Conservation (phyloP, 108 stramenopile species). For the Aurantiochytrium sp. region DNA sequence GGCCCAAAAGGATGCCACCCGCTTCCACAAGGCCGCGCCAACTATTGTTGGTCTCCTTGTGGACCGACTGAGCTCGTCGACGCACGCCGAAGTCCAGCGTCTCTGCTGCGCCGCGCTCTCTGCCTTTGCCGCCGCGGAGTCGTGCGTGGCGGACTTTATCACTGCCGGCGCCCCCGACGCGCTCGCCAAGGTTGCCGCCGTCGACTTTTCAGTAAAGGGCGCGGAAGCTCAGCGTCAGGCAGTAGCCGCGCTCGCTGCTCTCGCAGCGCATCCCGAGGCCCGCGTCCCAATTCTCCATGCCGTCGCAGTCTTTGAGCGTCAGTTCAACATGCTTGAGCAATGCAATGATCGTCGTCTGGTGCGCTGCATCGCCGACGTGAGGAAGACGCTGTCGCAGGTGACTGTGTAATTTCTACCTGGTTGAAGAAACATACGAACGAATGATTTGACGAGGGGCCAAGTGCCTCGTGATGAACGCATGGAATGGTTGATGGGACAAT, state of each 20-base stretch:
- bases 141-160: neutral
- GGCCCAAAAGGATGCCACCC: neutral
- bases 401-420: too few relatives aligned
- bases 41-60: neutral
- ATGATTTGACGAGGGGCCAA: too few relatives aligned
- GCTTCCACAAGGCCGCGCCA: neutral
- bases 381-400: too few relatives aligned
- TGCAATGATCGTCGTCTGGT: neutral
- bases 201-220: neutral
- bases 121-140: neutral
- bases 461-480: too few relatives aligned
- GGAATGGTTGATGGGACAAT: too few relatives aligned
- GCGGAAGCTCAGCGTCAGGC: neutral
- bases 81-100: neutral
- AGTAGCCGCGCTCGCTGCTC: neutral
- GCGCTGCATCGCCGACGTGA: neutral
- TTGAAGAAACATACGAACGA: too few relatives aligned
- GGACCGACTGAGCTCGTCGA: neutral
- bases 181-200: neutral
- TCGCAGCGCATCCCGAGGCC: neutral
- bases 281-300: neutral
- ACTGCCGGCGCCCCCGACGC: neutral
- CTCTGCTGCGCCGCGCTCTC: conserved; percentile 2
- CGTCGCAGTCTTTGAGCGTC: neutral
- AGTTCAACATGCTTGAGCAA: neutral